Evolutionary conservation across 1,139 yeast species (phyloP).

Genomic region (Geotrichum histeridarum): DNA sequence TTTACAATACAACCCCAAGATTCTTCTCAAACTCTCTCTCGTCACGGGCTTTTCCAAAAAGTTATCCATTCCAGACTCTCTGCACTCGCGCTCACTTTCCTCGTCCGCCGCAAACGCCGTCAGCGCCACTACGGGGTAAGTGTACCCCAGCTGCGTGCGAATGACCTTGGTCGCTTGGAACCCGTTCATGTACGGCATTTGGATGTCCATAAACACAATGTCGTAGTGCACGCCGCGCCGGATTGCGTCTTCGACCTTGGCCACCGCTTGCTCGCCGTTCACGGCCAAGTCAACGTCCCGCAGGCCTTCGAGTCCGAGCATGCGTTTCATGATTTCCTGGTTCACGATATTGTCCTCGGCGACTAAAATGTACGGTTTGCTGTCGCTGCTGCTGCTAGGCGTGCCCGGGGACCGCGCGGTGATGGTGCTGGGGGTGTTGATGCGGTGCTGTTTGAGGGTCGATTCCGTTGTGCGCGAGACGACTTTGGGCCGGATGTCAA

Average conservation of each 20-base stretch:
- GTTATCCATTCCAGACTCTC: conserved; percentile 81
- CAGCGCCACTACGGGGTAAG: conserved; percentile 79
- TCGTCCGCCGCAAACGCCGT: conserved; percentile 87
- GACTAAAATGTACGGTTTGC: conserved; percentile 51
- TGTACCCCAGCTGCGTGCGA: conserved; percentile 57
- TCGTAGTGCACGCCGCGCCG: conserved; percentile 47
- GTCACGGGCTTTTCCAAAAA: conserved; percentile 83
- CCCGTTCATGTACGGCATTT: conserved; percentile 93
- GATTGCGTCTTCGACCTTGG: conserved; percentile 51
- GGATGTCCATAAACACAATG: conserved; percentile 90
- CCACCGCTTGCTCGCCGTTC: conserved; percentile 87
- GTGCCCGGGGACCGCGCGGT: conserved; percentile 2
- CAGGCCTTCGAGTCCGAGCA: conserved; percentile 78
- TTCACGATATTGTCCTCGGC: conserved; percentile 92
- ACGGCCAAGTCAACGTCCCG: conserved; percentile 66
- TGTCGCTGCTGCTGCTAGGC: neutral
- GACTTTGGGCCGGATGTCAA: conserved; percentile 6
- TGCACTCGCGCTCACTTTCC: conserved; percentile 70
- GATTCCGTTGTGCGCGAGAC: neutral
- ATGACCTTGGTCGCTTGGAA: conserved; percentile 72
- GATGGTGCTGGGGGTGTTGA: neutral
- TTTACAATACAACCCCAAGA: conserved; percentile 34
- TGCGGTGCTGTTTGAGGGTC: neutral
- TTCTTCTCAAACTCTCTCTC: conserved; percentile 56
- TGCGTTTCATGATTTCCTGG: conserved; percentile 82